Evolutionary conservation across 2,329 filamentous ascomycete species (phyloP).

Genomic region (Metarhizium robertsii): DNA sequence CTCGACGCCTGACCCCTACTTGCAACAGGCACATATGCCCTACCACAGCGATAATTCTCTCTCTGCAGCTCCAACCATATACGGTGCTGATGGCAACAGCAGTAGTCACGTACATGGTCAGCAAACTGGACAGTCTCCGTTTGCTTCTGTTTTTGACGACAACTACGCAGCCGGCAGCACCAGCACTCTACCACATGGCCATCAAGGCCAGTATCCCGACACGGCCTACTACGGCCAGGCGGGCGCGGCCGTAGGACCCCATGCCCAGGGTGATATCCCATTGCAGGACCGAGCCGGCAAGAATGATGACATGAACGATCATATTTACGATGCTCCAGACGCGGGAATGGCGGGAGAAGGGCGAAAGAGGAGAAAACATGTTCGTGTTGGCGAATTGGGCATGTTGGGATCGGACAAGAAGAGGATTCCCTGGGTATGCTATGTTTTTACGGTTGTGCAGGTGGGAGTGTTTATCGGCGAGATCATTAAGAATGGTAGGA

Average conservation of each 20-base stretch:
- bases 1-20: constrained; percentile 31
- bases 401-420: constrained; percentile 48
- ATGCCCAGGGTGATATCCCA: constrained; percentile 45
- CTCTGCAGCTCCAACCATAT: constrained; percentile 9
- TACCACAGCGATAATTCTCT: constrained; percentile 22
- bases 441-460: constrained; percentile 67
- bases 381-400: constrained; percentile 49
- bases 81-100: constrained; percentile 20
- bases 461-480: constrained; percentile 82
- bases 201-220: constrained; percentile 35
- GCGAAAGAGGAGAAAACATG: constrained; percentile 28
- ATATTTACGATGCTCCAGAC: constrained; percentile 50
- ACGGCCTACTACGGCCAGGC: constrained; percentile 46
- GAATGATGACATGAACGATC: constrained; percentile 39
- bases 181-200: constrained; percentile 24
- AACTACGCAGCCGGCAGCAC: constrained; percentile 48
- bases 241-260: constrained; percentile 22
- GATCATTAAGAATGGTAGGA: constrained; percentile 71
- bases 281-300: constrained; percentile 41
- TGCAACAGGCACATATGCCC: constrained; percentile 26
- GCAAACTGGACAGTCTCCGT: constrained; percentile 40
- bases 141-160: constrained; percentile 60
- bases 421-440: constrained; percentile 71
- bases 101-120: constrained; percentile 17
- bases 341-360: constrained; percentile 13